Conservation (phyloP, 2,329 filamentous ascomycete species). For the Colletotrichum australisinense region DNA sequence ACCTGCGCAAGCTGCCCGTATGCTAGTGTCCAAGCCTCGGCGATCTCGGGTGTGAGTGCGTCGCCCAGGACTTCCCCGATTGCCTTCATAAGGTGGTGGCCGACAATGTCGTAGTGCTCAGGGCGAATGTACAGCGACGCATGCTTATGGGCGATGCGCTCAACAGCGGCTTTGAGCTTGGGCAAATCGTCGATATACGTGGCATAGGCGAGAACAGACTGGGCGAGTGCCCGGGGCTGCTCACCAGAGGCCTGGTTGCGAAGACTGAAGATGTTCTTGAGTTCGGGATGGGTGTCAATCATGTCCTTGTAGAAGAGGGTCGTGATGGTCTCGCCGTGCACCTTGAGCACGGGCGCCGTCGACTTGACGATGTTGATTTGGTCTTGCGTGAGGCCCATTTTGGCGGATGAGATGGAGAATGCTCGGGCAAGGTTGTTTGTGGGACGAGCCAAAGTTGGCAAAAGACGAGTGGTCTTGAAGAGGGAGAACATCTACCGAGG, state of each 20-base stretch:
- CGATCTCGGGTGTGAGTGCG: conserved; percentile 73
- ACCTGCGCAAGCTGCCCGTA: conserved; percentile 78
- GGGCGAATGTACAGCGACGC: conserved; percentile 76
- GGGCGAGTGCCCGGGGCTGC: conserved; percentile 77
- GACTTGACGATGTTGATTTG: conserved; percentile 81
- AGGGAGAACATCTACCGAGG: not conserved
- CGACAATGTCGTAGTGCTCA: conserved; percentile 78
- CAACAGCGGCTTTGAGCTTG: conserved; percentile 65
- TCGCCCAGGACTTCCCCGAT: conserved; percentile 76
- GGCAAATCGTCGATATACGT: conserved; percentile 77
- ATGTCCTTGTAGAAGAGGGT: conserved; percentile 78
- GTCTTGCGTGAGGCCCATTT: conserved; percentile 66
- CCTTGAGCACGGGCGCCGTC: conserved; percentile 77
- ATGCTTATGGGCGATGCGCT: conserved; percentile 83
- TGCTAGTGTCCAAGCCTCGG: conserved; percentile 77
- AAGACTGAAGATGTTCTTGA: conserved; percentile 78
- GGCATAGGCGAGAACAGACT: conserved; percentile 78
- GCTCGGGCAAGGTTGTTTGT: not conserved
- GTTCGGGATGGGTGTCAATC: conserved; percentile 70
- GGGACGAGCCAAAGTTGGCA: conserved; percentile 1
- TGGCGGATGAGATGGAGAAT: conserved; percentile 29
- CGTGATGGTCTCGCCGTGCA: conserved; percentile 78
- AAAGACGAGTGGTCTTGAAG: conserved; percentile 10
- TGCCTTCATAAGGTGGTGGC: conserved; percentile 73
- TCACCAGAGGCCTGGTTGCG: conserved; percentile 75